phyloP scores from a whole-genome alignment of 2,329 filamentous ascomycete species.

The Coniochaeta pulveracea region DNA sequence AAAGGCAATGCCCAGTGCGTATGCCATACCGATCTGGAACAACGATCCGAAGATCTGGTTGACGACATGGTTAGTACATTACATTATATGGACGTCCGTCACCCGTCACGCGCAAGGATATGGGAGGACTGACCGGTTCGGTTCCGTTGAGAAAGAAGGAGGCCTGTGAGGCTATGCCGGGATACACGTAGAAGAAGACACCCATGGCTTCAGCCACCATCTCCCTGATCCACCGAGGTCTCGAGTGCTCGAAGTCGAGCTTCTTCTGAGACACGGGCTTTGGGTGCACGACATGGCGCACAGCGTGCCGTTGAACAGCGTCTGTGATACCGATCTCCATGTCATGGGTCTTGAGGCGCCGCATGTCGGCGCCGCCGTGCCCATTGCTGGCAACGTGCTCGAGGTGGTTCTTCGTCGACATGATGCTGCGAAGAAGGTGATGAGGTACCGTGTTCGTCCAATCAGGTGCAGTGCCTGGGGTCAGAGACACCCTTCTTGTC shows the following conservation, averaged over 20 bases:
- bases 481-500: no score
- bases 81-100: no score
- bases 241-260: slow-evolving; percentile 39
- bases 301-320: slow-evolving; percentile 35
- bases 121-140: not conserved
- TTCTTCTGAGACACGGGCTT: slow-evolving; percentile 40
- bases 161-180: slow-evolving; percentile 41
- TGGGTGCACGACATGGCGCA: slow-evolving; percentile 34
- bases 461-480: no score
- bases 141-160: slow-evolving; percentile 35
- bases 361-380: not conserved
- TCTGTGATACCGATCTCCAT: slow-evolving; percentile 42
- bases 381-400: not conserved
- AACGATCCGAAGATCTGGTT: slow-evolving; percentile 26
- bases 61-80: slow-evolving; percentile 14
- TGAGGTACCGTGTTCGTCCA: not conserved
- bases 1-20: slow-evolving; percentile 45
- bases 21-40: slow-evolving; percentile 44
- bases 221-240: slow-evolving; percentile 42
- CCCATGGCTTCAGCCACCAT: slow-evolving; percentile 44
- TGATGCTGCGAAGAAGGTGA: no score
- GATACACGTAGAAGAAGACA: slow-evolving; percentile 42
- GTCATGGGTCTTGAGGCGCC: slow-evolving; percentile 5
- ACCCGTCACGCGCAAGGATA: not conserved
- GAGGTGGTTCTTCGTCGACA: not conserved